Evolutionary conservation across 352 stramenopile species (phyloP).

Genomic region (Globisporangium takayamanum): DNA sequence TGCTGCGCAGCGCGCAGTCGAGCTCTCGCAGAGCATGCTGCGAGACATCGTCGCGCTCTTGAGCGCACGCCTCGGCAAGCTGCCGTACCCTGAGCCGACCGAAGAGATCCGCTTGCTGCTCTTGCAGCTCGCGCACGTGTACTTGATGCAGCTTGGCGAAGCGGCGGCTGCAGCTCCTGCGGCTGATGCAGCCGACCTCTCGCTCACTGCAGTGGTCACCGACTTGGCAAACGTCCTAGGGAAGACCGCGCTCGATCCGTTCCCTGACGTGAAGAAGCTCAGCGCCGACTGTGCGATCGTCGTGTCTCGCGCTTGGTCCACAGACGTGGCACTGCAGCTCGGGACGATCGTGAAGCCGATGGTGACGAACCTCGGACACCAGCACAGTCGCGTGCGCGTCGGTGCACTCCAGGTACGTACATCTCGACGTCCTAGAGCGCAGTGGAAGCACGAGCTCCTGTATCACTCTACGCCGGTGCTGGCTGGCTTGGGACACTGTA

Average conservation of each 20-base stretch:
- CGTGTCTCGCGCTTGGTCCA: conserved; percentile 43
- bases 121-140: conserved; percentile 45
- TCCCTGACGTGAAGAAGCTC: conserved; percentile 79
- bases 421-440: background rate
- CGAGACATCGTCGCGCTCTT: conserved; percentile 45
- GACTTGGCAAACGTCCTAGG: conserved; percentile 64
- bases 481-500: background rate
- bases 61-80: conserved; percentile 52
- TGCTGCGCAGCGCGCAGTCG: conserved; percentile 38
- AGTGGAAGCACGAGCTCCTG: background rate
- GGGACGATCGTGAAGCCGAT: conserved; percentile 60
- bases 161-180: background rate
- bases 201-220: conserved; percentile 50
- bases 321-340: conserved; percentile 59
- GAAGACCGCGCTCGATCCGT: conserved; percentile 67
- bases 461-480: background rate
- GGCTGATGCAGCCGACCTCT: conserved; percentile 8
- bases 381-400: conserved; percentile 78
- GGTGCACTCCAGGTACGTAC: conserved; percentile 47
- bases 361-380: conserved; percentile 64
- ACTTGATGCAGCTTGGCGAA: conserved; percentile 43
- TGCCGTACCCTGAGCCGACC: conserved; percentile 71
- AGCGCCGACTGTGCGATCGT: conserved; percentile 55
- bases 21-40: conserved; percentile 30
- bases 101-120: conserved; percentile 78